A percentile compares a stretch with the other conserved stretches of the same genome.
These are phyloP conservation scores for Phoma sp. DNA, from an alignment of 2,329 filamentous ascomycete genomes.

Conservation along the genomic window DNA sequence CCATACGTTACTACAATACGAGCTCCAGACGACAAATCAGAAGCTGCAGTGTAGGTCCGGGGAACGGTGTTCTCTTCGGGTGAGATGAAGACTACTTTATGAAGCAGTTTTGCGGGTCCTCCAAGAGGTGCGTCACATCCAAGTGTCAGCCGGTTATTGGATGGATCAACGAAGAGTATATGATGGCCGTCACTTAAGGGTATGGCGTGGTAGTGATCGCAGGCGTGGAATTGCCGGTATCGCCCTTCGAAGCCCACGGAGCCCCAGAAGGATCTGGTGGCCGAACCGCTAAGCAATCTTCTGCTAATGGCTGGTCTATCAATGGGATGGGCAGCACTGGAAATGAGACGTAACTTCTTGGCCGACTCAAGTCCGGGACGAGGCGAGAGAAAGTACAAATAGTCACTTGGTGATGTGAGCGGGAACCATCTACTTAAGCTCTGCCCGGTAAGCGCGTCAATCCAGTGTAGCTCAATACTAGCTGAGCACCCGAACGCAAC, in stretches of 20 bases:
- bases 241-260: conserved; percentile 30
- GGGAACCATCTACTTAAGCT: conserved; percentile 63
- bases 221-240: conserved; percentile 23
- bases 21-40: conserved; percentile 64
- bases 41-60: conserved; percentile 61
- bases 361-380: conserved; percentile 58
- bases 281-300: conserved; percentile 29
- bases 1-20: conserved; percentile 64
- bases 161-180: conserved; percentile 68
- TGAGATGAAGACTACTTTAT: conserved; percentile 63
- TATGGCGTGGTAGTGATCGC: conserved; percentile 68
- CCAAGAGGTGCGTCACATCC: conserved; percentile 66
- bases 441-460: conserved; percentile 56
- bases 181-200: conserved; percentile 70
- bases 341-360: conserved; percentile 67
- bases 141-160: conserved; percentile 62
- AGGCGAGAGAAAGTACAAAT: conserved; percentile 65
- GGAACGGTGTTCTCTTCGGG: conserved; percentile 48
- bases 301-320: conserved; percentile 34
- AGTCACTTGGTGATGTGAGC: conserved; percentile 60
- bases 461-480: conserved; percentile 69
- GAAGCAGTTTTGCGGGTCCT: conserved; percentile 62
- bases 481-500: conserved; percentile 69
- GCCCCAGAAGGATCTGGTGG: conserved; percentile 27
- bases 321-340: conserved; percentile 60